Evolutionary conservation across 2,329 filamentous ascomycete genomes (phyloP).

Genomic region (Orbilia quercus): DNA sequence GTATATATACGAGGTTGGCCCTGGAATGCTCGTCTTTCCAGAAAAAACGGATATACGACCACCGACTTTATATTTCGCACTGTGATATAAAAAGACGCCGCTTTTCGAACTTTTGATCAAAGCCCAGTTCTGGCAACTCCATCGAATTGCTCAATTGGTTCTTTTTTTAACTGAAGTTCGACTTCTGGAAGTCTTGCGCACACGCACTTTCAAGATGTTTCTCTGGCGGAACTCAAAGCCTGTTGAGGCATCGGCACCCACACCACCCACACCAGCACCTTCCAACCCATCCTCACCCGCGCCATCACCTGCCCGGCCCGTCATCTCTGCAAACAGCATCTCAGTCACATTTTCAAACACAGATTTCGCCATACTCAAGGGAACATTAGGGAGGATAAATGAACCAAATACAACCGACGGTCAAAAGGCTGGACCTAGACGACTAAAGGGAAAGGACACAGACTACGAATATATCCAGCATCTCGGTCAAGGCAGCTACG

Average conservation of each 20-base stretch:
- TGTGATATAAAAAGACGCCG: constrained; percentile 25
- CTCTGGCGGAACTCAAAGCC: constrained; percentile 40
- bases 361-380: constrained; percentile 53
- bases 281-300: constrained; percentile 9
- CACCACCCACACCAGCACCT: constrained; percentile 29
- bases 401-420: constrained; percentile 24
- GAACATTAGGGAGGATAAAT: constrained; percentile 55
- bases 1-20: constrained; percentile 54
- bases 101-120: constrained; percentile 24
- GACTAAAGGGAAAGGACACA: constrained; percentile 50
- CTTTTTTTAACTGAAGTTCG: constrained; percentile 1
- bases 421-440: constrained; percentile 37
- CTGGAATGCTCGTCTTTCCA: constrained; percentile 42
- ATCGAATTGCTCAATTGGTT: constrained; percentile 19
- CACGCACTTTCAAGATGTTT: constrained; percentile 55
- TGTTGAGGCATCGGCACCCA: constrained; percentile 1
- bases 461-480: constrained; percentile 56
- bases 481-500: constrained; percentile 53
- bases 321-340: constrained; percentile 53
- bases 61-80: constrained; percentile 28
- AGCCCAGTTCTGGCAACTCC: constrained; percentile 18
- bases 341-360: constrained; percentile 49
- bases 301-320: constrained; percentile 34
- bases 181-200: no score
- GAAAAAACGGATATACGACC: constrained; percentile 24